These are phyloP conservation scores for Termitomyces bulborhizus DNA, from an alignment of 768 basidiomycete species.

Conservation along the genomic window DNA sequence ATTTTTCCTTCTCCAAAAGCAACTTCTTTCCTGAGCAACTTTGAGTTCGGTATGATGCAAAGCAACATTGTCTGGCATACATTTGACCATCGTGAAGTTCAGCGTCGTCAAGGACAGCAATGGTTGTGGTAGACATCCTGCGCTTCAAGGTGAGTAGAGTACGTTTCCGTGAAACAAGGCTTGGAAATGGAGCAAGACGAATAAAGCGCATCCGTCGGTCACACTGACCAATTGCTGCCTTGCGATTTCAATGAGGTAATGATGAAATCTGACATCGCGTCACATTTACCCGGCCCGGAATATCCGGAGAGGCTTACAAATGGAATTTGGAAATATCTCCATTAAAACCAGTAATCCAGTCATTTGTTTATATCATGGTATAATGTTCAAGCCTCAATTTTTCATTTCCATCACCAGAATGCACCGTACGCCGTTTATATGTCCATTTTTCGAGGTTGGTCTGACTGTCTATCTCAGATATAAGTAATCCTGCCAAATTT, in stretches of 20 bases:
- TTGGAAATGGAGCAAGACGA: slow-evolving; percentile 2
- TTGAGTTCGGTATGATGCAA: not conserved
- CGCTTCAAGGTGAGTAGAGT: slow-evolving; percentile 6
- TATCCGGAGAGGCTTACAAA: not conserved
- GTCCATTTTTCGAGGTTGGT: not conserved
- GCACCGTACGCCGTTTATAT: slow-evolving; percentile 31
- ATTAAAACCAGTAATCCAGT: no score
- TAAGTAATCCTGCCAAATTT: slow-evolving; percentile 34
- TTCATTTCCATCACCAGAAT: slow-evolving; percentile 34
- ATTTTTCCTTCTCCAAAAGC: slow-evolving; percentile 75
- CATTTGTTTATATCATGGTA: not conserved
- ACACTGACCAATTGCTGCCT: not conserved
- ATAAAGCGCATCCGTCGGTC: slow-evolving; percentile 5
- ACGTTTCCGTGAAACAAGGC: slow-evolving; percentile 4
- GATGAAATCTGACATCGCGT: not conserved
- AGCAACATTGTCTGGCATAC: slow-evolving; percentile 21
- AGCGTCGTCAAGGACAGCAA: slow-evolving; percentile 51
- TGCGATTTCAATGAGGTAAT: not conserved
- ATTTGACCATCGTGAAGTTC: slow-evolving; percentile 65
- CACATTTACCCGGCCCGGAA: not conserved
- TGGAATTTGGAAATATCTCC: no score
- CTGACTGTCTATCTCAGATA: slow-evolving; percentile 20
- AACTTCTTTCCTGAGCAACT: slow-evolving; percentile 66
- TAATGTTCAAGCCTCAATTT: slow-evolving; percentile 11
- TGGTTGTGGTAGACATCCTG: slow-evolving; percentile 42